These are phyloP conservation scores for Aspergillus pseudoterreus DNA, from an alignment of 2,329 filamentous ascomycete species.

Conservation along the genomic window DNA sequence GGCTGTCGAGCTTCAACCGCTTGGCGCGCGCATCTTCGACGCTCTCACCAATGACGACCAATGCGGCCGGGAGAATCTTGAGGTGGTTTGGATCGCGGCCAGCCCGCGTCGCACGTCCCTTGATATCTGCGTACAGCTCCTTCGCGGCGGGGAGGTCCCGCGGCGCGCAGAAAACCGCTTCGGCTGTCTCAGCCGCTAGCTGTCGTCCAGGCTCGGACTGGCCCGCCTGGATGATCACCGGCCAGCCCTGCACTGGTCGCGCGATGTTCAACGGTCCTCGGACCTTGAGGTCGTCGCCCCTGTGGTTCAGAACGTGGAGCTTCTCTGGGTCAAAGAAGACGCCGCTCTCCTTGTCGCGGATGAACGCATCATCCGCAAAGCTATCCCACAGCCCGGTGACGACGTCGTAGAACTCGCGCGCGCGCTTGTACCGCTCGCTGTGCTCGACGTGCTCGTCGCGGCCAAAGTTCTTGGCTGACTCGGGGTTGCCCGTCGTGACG, in stretches of 20 bases:
- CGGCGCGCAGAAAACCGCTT: slow-evolving; percentile 52
- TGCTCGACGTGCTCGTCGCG: slow-evolving; percentile 50
- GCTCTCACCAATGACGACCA: slow-evolving; percentile 50
- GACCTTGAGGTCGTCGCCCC: slow-evolving; percentile 47
- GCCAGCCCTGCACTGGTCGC: slow-evolving; percentile 52
- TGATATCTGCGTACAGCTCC: slow-evolving; percentile 51
- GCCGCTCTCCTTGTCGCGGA: slow-evolving; percentile 47
- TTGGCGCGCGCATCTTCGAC: slow-evolving; percentile 49
- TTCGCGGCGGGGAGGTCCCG: slow-evolving; percentile 45
- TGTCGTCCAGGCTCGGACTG: slow-evolving; percentile 52
- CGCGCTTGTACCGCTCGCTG: slow-evolving; percentile 49
- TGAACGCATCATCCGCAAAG: slow-evolving; percentile 55
- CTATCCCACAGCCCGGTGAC: slow-evolving; percentile 54
- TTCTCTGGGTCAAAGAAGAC: slow-evolving; percentile 51
- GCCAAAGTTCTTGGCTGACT: slow-evolving; percentile 52
- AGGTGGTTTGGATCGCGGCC: slow-evolving; percentile 46
- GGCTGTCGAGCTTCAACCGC: slow-evolving; percentile 47
- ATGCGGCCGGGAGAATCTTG: slow-evolving; percentile 52
- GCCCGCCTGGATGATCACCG: slow-evolving; percentile 54
- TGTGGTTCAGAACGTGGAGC: slow-evolving; percentile 52
- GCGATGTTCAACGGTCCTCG: slow-evolving; percentile 52
- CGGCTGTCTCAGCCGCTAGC: slow-evolving; percentile 52
- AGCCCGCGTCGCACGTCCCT: slow-evolving; percentile 43
- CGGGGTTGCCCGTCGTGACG: slow-evolving; percentile 52
- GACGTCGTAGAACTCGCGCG: slow-evolving; percentile 52